Evolutionary conservation across 1,284 basidiomycete species (phyloP).

Genomic region (Volvariella volvacea): DNA sequence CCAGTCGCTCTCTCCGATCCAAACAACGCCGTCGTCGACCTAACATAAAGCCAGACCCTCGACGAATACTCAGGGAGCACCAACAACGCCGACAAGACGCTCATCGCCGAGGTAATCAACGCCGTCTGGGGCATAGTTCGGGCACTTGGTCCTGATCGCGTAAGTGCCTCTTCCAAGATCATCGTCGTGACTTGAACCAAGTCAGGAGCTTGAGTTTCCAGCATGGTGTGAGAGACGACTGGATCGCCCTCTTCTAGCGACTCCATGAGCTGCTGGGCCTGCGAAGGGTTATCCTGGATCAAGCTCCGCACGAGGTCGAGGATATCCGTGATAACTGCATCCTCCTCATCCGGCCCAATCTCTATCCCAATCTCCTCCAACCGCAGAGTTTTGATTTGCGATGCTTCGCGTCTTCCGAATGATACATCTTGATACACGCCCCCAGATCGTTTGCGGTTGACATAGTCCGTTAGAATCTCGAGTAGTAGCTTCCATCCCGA

Average conservation of each 20-base stretch:
- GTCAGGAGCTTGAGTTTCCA: conserved; percentile 51
- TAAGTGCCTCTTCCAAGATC: conserved; percentile 78
- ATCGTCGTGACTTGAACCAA: conserved; percentile 76
- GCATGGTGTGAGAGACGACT: conserved; percentile 45
- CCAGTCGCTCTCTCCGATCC: conserved; percentile 51
- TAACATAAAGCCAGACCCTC: conserved; percentile 81
- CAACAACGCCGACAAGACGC: conserved; percentile 72
- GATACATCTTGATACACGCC: conserved; percentile 44
- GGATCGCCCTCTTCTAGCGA: conserved; percentile 54
- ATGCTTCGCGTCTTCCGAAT: conserved; percentile 33
- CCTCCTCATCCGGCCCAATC: conserved; percentile 47
- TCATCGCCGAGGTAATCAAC: conserved; percentile 75
- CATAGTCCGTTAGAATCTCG: conserved; percentile 72
- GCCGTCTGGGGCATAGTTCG: conserved; percentile 41
- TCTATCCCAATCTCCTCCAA: conserved; percentile 70
- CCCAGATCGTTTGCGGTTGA: conserved; percentile 43
- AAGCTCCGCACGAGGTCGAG: conserved; percentile 76
- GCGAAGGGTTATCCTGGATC: conserved; percentile 58
- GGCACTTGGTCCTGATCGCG: conserved; percentile 40
- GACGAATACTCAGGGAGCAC: conserved; percentile 69
- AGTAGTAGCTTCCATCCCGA: conserved; percentile 80
- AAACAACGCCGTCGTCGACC: conserved; percentile 72
- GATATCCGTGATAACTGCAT: conserved; percentile 59
- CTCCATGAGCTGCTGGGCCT: conserved; percentile 62
- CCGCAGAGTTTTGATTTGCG: conserved; percentile 37